A percentile compares a stretch with the other conserved stretches of the same genome.
Conservation (phyloP, 345 rosid species). For the Lepidium didymum region DNA sequence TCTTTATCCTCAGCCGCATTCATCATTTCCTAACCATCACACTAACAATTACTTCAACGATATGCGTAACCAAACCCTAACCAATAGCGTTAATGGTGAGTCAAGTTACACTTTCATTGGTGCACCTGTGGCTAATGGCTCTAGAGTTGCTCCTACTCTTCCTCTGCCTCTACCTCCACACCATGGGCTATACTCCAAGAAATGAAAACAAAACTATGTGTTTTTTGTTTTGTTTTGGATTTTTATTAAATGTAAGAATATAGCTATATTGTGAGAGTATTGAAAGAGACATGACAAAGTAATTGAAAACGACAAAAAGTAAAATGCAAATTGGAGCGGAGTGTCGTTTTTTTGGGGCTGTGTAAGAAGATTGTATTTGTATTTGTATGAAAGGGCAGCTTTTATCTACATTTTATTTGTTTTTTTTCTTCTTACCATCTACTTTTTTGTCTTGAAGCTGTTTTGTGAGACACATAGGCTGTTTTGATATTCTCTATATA, state of each 20-base stretch:
- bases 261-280: slow-evolving; percentile 5
- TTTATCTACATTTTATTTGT: slow-evolving; percentile 6
- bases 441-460: slow-evolving; percentile 10
- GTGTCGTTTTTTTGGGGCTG: slow-evolving; percentile 13
- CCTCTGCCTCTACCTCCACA: slow-evolving; percentile 16
- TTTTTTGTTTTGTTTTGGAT: background rate
- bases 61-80: slow-evolving; percentile 28
- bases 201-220: background rate
- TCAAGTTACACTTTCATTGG: slow-evolving; percentile 31
- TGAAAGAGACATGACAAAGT: slow-evolving; percentile 21
- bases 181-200: slow-evolving; percentile 2
- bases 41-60: slow-evolving; percentile 47
- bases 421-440: background rate
- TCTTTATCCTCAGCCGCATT: slow-evolving; percentile 37
- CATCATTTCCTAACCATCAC: slow-evolving; percentile 32
- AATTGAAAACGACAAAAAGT: slow-evolving; percentile 25
- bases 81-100: too few species aligned
- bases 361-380: slow-evolving; percentile 15
- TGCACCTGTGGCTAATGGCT: slow-evolving; percentile 30
- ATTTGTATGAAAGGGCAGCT: slow-evolving; percentile 21
- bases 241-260: background rate
- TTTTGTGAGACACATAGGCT: slow-evolving; percentile 6
- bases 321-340: slow-evolving; percentile 8
- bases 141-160: background rate
- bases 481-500: background rate